Percentiles rank a stretch among this genome's conserved stretches.
Evolutionary conservation across 1,284 basidiomycete genomes (phyloP).

Genomic region (Chondrostereum purpureum): DNA sequence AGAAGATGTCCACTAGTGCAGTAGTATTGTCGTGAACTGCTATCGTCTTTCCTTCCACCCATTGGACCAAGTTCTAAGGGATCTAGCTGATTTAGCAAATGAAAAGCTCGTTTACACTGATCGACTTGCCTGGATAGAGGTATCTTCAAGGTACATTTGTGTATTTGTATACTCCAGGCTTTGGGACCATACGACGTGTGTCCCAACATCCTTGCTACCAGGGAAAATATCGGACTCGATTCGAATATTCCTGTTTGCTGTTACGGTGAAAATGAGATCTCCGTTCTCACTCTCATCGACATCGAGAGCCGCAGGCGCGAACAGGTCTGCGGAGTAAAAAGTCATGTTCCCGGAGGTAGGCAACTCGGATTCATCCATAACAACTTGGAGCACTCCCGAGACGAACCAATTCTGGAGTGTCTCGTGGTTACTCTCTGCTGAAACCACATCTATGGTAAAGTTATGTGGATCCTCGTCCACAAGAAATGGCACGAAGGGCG

Average conservation of each 20-base stretch:
- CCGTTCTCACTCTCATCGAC: conserved; percentile 40
- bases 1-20: conserved; percentile 51
- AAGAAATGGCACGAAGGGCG: conserved; percentile 70
- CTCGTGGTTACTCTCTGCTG: conserved; percentile 58
- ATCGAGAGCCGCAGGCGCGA: conserved; percentile 43
- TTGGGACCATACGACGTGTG: conserved; percentile 49
- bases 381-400: conserved; percentile 64
- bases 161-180: conserved; percentile 45
- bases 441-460: conserved; percentile 66
- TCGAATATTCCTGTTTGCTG: conserved; percentile 44
- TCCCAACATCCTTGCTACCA: conserved; percentile 49
- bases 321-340: conserved; percentile 47
- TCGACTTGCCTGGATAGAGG: conserved; percentile 45
- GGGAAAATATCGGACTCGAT: conserved; percentile 53
- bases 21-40: conserved; percentile 57
- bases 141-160: conserved; percentile 48
- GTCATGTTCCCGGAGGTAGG: conserved; percentile 66
- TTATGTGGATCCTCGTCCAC: conserved; percentile 63
- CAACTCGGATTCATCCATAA: conserved; percentile 52
- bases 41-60: conserved; percentile 42
- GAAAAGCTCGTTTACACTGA: no score
- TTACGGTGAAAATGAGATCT: conserved; percentile 49
- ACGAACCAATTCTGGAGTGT: conserved; percentile 76
- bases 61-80: no score
- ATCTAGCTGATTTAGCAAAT: no score